phyloP scores from a whole-genome alignment of 768 basidiomycete genomes.

The Daedaleopsis sinensis region DNA sequence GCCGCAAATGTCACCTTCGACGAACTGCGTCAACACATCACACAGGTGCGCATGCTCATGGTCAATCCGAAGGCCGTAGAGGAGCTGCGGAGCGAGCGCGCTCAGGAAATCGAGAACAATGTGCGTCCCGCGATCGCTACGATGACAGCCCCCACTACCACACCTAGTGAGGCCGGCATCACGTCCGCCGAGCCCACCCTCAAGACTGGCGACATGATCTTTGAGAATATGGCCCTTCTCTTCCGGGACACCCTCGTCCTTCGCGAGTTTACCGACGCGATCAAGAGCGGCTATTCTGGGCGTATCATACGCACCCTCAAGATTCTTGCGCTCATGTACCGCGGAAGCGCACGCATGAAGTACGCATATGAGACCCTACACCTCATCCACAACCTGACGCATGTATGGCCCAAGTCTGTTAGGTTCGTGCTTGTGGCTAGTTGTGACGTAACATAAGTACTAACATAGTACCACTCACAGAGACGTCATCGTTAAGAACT shows the following conservation, averaged over 20 bases:
- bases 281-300: conserved; percentile 36
- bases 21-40: too few species aligned
- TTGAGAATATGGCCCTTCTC: conserved; percentile 30
- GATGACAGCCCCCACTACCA: too few species aligned
- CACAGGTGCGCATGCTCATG: too few species aligned
- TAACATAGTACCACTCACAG: conserved; percentile 21
- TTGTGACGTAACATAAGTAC: not conserved
- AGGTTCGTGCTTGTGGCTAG: conserved; percentile 17
- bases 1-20: not conserved
- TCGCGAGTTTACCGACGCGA: conserved; percentile 33
- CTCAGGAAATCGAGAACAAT: too few species aligned
- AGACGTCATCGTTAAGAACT: conserved; percentile 34
- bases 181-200: too few species aligned
- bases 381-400: conserved; percentile 31
- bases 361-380: conserved; percentile 38
- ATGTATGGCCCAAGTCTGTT: conserved; percentile 31
- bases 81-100: too few species aligned
- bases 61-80: too few species aligned
- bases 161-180: not conserved
- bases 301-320: conserved; percentile 32
- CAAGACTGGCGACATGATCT: conserved; percentile 15
- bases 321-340: conserved; percentile 31
- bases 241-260: conserved; percentile 34
- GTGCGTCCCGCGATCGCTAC: too few species aligned
- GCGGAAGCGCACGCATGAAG: conserved; percentile 36